Evolutionary conservation across 2,329 filamentous ascomycete genomes (phyloP).

Genomic region (Colletotrichum paranaense): DNA sequence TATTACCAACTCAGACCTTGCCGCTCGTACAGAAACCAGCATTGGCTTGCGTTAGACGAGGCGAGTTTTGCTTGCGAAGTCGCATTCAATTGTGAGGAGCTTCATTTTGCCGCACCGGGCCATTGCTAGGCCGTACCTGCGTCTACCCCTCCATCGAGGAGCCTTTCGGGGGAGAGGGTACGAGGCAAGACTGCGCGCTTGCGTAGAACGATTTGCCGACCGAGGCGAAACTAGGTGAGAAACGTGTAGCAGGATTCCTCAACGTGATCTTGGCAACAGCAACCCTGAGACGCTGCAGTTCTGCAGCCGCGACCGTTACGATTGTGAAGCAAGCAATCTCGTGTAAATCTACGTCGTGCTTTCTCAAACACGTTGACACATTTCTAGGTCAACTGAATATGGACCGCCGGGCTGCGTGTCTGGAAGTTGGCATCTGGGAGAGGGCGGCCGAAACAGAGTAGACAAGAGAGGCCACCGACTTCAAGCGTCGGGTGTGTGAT

Average conservation of each 20-base stretch:
- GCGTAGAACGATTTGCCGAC: background rate
- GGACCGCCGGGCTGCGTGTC: background rate
- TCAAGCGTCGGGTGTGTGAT: constrained; percentile 6
- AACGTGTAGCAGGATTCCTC: background rate
- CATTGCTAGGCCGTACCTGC: background rate
- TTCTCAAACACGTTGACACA: background rate
- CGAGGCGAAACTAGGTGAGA: background rate
- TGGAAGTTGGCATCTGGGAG: background rate
- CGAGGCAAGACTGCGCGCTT: background rate
- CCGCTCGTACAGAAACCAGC: background rate
- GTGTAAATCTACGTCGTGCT: background rate
- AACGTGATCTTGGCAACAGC: background rate
- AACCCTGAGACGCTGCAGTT: background rate
- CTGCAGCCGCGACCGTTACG: too few species aligned
- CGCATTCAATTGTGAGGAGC: background rate
- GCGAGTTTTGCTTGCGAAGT: background rate
- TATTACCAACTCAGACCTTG: background rate
- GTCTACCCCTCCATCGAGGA: background rate
- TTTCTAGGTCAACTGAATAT: background rate
- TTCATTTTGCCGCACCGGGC: background rate
- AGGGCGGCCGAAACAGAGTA: background rate
- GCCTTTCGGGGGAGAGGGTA: background rate
- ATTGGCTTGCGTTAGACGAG: background rate
- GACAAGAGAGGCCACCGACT: background rate
- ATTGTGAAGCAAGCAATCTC: background rate